Percentiles rank a stretch among this genome's conserved stretches.
These are phyloP conservation scores for Nematocida sp. DNA, from an alignment of 371 early-diverging fungal species.

Conservation along the genomic window DNA sequence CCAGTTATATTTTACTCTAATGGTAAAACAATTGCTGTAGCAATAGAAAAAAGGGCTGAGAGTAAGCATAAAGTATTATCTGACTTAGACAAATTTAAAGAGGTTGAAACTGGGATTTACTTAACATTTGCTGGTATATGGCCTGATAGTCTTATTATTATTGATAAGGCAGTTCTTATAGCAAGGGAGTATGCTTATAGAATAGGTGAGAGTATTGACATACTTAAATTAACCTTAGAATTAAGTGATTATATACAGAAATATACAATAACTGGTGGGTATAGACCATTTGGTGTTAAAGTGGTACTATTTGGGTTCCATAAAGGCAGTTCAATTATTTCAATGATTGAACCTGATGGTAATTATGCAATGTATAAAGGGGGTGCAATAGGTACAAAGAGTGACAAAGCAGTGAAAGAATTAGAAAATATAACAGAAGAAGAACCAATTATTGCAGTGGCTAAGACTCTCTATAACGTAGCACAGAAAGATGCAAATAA, in stretches of 20 bases:
- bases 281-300: slow-evolving; percentile 96
- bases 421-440: slow-evolving; percentile 5
- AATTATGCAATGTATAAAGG: slow-evolving; percentile 94
- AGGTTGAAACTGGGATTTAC: slow-evolving; percentile 76
- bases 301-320: slow-evolving; percentile 86
- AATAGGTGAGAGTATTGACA: slow-evolving; percentile 79
- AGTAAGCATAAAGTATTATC: slow-evolving; percentile 90
- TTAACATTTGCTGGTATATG: slow-evolving; percentile 75
- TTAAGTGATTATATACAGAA: slow-evolving; percentile 73
- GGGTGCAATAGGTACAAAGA: slow-evolving; percentile 70
- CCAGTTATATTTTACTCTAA: slow-evolving; percentile 63
- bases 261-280: slow-evolving; percentile 96
- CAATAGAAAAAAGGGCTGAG: slow-evolving; percentile 86
- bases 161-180: slow-evolving; percentile 56
- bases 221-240: slow-evolving; percentile 80
- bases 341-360: slow-evolving; percentile 97
- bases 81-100: slow-evolving; percentile 78
- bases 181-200: slow-evolving; percentile 61
- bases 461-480: slow-evolving; percentile 26
- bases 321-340: slow-evolving; percentile 80
- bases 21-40: slow-evolving; percentile 59
- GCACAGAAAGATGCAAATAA: slow-evolving; percentile 57
- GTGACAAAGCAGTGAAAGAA: slow-evolving; percentile 72
- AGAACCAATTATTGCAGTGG: slow-evolving; percentile 12
- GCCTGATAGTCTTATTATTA: slow-evolving; percentile 68